Evolutionary conservation across 169 alveolate species (phyloP), one percentile per base, ranked within the genome.

Genomic region (Toxoplasma gondii): DNA sequence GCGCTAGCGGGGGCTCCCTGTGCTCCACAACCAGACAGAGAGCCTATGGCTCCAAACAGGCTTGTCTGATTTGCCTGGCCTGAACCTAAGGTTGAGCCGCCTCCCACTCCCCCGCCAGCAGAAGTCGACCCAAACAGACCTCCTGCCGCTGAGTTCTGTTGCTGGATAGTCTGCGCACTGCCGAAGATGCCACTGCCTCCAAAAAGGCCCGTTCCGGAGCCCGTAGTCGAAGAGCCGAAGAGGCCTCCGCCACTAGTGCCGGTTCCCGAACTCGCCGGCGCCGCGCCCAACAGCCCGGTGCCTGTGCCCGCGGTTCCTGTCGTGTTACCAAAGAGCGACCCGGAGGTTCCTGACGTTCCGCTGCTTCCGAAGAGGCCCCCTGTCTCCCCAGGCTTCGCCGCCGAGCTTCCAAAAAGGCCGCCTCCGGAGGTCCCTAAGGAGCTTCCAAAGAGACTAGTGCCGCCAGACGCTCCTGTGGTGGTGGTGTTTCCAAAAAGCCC

Each of bases 151-250:
- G 92, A 5, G 39, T 22, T n/a, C 88, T 90, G 78, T 91, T 83
- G 67, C 91, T 92, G 69, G 24, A 64, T 88, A 41, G 94, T 88
- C 12, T 69, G 92, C 86, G 80, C 45, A 0, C 91, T 54, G 12
- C 94, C 94, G 36, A 92, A 92, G 53, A 92, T 49, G 74, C 94
- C 80, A 31, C 93, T 34, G 34, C 94, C 78, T 5, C 90, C 67
- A 44, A 82, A 82, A 5, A 82, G 41, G 38, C 90, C 90, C 5
- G 90, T 4, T 0, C 90, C 90, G 1, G 90, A 31, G 69, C 90
- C 90, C 24, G 90, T 82, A 1, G 38, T 82, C 44, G 86, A 36
- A 7, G 86, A 78, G 44, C 86, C 86, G 44, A 78, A 78, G n/a
- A 78, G 86, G 74, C 74, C 74, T 64, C 67, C 67, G 19, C 74